Conservation (phyloP, 2,329 filamentous ascomycete genomes). For the Phaeomoniella chlamydospora region DNA sequence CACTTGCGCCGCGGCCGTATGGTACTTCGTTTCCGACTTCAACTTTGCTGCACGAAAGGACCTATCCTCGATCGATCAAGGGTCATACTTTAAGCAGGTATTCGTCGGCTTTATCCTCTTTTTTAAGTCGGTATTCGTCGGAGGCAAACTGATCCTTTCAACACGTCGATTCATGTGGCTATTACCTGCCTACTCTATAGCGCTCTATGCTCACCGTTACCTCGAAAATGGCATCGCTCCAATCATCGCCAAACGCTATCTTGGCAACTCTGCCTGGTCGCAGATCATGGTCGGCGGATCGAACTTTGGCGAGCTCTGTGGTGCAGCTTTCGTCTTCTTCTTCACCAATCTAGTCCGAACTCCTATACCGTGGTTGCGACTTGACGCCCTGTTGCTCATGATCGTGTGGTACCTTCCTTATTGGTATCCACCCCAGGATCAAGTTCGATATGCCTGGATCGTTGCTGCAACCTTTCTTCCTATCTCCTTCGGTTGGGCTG, state of each 20-base stretch:
- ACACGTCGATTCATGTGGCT: slow-evolving; percentile 35
- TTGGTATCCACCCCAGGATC: slow-evolving; percentile 24
- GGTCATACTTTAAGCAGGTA: slow-evolving; percentile 21
- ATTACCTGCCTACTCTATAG: slow-evolving; percentile 32
- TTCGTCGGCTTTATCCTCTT: slow-evolving; percentile 27
- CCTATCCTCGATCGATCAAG: slow-evolving; percentile 6
- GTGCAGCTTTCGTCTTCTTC: slow-evolving; percentile 33
- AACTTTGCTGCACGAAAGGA: slow-evolving; percentile 11
- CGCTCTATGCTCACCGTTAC: slow-evolving; percentile 35
- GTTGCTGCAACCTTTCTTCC: slow-evolving; percentile 30
- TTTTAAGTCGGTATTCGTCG: slow-evolving; percentile 30
- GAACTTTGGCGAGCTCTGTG: slow-evolving; percentile 35
- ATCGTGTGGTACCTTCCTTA: slow-evolving; percentile 35
- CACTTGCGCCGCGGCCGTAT: slow-evolving; percentile 22
- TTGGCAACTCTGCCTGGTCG: slow-evolving; percentile 33
- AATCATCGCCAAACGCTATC: slow-evolving; percentile 29
- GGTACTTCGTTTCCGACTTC: slow-evolving; percentile 31
- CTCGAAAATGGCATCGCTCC: slow-evolving; percentile 35
- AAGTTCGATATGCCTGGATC: slow-evolving; percentile 31
- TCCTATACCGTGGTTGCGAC: slow-evolving; percentile 35
- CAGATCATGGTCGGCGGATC: slow-evolving; percentile 37
- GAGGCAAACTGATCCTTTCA: slow-evolving; percentile 30
- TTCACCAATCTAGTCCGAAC: slow-evolving; percentile 34
- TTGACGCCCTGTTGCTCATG: slow-evolving; percentile 30
- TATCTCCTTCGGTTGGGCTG: slow-evolving; percentile 27